Evolutionary conservation across 306 rosid genomes (phyloP).

Genomic region (Rosa lucieae): DNA sequence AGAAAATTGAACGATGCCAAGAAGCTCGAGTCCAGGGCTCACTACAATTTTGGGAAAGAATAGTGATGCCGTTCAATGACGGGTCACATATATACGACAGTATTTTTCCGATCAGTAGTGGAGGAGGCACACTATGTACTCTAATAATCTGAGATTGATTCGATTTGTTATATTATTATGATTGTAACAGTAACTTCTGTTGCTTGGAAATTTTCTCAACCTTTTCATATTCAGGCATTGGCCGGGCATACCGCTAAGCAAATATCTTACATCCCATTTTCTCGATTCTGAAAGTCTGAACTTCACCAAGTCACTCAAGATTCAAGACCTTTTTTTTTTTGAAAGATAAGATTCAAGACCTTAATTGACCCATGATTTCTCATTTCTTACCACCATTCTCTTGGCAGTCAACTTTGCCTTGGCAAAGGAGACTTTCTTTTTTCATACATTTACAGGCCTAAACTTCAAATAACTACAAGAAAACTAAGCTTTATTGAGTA

Average conservation of each 20-base stretch:
- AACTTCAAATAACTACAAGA: neutral
- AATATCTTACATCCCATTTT: too few species aligned
- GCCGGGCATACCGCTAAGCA: too few species aligned
- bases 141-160: neutral
- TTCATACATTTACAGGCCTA: neutral
- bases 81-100: neutral
- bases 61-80: constrained; percentile 14
- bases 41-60: constrained; percentile 83
- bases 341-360: too few species aligned
- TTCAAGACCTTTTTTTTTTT: too few species aligned
- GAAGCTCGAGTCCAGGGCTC: constrained; percentile 83
- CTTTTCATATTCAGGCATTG: too few species aligned
- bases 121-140: neutral
- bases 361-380: too few species aligned
- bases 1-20: constrained; percentile 68
- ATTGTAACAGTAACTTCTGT: neutral
- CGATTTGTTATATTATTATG: neutral
- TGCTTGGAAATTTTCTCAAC: neutral
- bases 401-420: too few species aligned
- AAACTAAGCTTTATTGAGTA: neutral
- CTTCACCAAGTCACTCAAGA: too few species aligned
- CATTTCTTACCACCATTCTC: too few species aligned
- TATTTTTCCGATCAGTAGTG: neutral
- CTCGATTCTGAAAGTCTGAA: too few species aligned
- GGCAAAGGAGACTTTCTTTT: too few species aligned